Conservation (phyloP, 2,329 filamentous ascomycete genomes). For the Colletotrichum sp. region DNA sequence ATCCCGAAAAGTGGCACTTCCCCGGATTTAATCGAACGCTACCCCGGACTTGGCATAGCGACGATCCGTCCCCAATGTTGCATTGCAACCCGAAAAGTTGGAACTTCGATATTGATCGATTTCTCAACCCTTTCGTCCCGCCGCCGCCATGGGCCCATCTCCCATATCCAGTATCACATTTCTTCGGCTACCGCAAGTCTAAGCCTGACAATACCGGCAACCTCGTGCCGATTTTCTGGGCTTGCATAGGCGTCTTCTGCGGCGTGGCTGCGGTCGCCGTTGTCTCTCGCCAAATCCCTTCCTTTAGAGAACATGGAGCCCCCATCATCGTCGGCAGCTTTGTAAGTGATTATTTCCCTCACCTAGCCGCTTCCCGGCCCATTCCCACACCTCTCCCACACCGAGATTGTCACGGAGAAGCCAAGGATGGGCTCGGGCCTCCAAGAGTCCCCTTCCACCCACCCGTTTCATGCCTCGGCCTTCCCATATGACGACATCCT, state of each 20-base stretch:
- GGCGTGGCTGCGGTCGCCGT: slow-evolving; percentile 65
- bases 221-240: slow-evolving; percentile 64
- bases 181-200: slow-evolving; percentile 66
- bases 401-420: neutral
- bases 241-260: slow-evolving; percentile 68
- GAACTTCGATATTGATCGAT: slow-evolving; percentile 79
- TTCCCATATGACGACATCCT: neutral
- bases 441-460: neutral
- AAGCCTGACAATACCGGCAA: slow-evolving; percentile 54
- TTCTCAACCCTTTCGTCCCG: slow-evolving; percentile 74
- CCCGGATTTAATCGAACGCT: slow-evolving; percentile 10
- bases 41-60: slow-evolving; percentile 13
- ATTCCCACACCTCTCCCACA: slow-evolving; percentile 16
- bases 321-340: slow-evolving; percentile 74
- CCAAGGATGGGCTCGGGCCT: neutral
- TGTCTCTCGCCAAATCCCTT: slow-evolving; percentile 58
- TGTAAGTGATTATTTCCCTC: slow-evolving; percentile 49
- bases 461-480: neutral
- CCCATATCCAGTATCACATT: slow-evolving; percentile 69
- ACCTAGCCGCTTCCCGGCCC: neutral
- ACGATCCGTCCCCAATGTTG: slow-evolving; percentile 5
- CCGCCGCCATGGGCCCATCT: slow-evolving; percentile 67
- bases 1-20: neutral
- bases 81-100: slow-evolving; percentile 30
- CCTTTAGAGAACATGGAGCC: slow-evolving; percentile 55